Evolutionary conservation across 73 alveolate genomes (phyloP), one percentile per base, ranked within the genome.

Genomic region (Breviolum minutum): DNA sequence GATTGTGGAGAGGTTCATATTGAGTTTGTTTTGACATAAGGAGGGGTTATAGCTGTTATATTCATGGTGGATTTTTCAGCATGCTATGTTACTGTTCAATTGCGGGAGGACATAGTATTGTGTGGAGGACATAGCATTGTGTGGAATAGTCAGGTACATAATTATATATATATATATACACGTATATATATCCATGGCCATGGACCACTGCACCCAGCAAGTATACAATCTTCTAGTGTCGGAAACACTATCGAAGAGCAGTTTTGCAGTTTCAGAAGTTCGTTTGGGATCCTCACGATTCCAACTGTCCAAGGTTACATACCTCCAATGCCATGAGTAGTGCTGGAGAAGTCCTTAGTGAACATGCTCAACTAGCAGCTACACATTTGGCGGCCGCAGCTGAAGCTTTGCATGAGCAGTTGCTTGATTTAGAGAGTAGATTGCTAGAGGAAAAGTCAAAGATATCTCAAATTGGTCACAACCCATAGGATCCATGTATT

Each of bases 331-430:
- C 93, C 74, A 63, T 83, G 74, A 60, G 54, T 14, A 20, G 74
- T 20, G 93, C 89, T 29, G 89, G 89, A 13, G 89, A 81, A 17
- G 89, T 81, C 24, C 48, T 81, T 64, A 81, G 89, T 64, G 66
- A 81, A 27, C 64, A 81, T 24, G 89, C 66, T n/a, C 66, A 81
- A 64, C 27, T 60, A 64, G 89, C 93, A 16, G 74, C 71, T 7
- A 40, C 29, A 48, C 64, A 54, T 19, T 27, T 83, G 93, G 60
- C 27, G 5, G 17, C 22, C 10, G 93, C 93, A 13, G 93, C 93
- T 17, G 93, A 83, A 48, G 71, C 93, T 8, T 60, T 83, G 64
- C 93, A 83, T 11, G 74, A 83, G 48, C 93, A 83, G 93, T 24
- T 24, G 74, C 93, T 83, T 40, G 76, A 2, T 0, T 40, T 40